Percentiles rank a stretch among this genome's conserved stretches.
Conservation (phyloP, 1,139 yeast species). For the Magnusiomyces ingens region DNA sequence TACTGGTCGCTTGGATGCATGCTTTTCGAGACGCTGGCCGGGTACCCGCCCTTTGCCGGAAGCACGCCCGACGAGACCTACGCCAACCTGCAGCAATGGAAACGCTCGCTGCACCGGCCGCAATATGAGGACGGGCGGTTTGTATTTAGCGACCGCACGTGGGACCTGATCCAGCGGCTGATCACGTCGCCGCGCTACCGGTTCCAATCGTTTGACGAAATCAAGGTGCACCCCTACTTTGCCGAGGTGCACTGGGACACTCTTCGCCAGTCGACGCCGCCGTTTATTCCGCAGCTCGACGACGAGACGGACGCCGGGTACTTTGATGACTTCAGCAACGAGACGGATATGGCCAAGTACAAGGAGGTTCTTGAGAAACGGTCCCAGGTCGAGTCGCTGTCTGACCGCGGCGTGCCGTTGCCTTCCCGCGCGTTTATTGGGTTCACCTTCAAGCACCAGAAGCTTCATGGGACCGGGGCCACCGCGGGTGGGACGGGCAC, state of each 20-base stretch:
- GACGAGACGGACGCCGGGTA: constrained; percentile 98
- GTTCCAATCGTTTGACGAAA: constrained; percentile 70
- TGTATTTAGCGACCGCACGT: constrained; percentile 93
- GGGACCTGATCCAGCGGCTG: constrained; percentile 72
- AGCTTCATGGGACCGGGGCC: constrained; percentile 17
- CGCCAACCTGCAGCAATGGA: constrained; percentile 90
- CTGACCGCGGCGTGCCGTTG: constrained; percentile 54
- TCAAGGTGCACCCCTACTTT: constrained; percentile 74
- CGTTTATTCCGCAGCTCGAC: constrained; percentile 94
- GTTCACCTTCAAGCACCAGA: constrained; percentile 81
- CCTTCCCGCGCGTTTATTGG: constrained; percentile 78
- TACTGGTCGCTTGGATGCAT: constrained; percentile 98
- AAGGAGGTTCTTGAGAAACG: constrained; percentile 93
- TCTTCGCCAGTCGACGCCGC: constrained; percentile 65
- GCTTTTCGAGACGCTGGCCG: constrained; percentile 85
- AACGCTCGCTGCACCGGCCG: constrained; percentile 79
- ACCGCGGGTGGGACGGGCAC: background rate
- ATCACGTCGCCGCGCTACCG: constrained; percentile 77
- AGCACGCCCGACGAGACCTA: constrained; percentile 91
- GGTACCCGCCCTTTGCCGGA: constrained; percentile 97
- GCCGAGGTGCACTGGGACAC: constrained; percentile 72
- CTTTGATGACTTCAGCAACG: constrained; percentile 95
- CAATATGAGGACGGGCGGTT: constrained; percentile 85
- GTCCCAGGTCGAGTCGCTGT: constrained; percentile 73
- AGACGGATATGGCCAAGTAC: constrained; percentile 94